Evolutionary conservation across 2,329 filamentous ascomycete genomes (phyloP), one percentile per base, ranked within the genome.

Genomic region (Huntiella bhutanensis): DNA sequence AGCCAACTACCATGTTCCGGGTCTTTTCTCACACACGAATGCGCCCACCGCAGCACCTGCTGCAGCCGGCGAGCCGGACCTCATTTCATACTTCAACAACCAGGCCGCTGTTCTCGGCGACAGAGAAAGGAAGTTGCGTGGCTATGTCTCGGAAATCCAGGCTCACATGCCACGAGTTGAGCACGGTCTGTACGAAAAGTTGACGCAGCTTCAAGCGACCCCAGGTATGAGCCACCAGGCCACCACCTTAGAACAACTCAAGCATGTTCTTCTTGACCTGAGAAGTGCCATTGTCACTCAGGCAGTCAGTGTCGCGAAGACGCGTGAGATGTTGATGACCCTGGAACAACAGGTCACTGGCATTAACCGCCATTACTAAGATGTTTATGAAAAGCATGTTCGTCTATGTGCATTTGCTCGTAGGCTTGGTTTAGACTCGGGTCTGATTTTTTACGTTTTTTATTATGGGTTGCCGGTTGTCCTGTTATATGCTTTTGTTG

Each of bases 1-100:
- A 3, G 60, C 64, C 11, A 68, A 70, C 54, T 71, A 71, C 52
- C 68, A 71, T 53, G 63, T 65, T 45, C 65, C 64, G 0, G 63
- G 64, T 10, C 61, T 67, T 1, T 66, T 65, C 35, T 51, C 54
- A 7, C 55, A 58, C 40, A 51, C 60, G 4, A 56, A 53, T 35
- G 54, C 56, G 8, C 51, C 55, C 33, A 54, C 62, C n/a, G 58
- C 60, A 6, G 57, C 60, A 3, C 58, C 58, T 4, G 59, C 60
- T 2, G 60, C 62, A 39, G 57, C 60, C 36, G 60, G 57, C 47
- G 62, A 63, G 7, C 62, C 64, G 49, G 63, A 65, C 43, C 60
- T 65, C 33, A 65, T 65, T 44, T 64, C 61, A 17, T 65, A 65
- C 53, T 66, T 65, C 51, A 65, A 65, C 56, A 60, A 62, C 46